Evolutionary conservation across 441 rosid species (phyloP).

Genomic region (Gossypium davidsonii): DNA sequence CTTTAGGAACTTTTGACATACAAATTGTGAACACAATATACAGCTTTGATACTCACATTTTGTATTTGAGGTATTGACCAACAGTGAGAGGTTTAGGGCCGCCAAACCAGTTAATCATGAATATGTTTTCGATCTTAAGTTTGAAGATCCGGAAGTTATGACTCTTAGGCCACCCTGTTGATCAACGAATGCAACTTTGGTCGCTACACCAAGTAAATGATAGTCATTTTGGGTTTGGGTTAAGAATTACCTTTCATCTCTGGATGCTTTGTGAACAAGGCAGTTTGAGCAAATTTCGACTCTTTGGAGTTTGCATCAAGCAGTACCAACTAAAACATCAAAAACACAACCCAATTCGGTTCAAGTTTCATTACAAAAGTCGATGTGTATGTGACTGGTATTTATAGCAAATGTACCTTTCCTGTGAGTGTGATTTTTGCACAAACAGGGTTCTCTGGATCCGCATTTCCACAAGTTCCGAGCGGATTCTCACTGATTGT

Average conservation of each 20-base stretch:
- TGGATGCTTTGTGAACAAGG: constrained; percentile 72
- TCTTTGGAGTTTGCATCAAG: constrained; percentile 43
- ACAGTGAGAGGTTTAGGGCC: constrained; percentile 77
- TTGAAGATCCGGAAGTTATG: constrained; percentile 71
- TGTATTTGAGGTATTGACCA: constrained; percentile 54
- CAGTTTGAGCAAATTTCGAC: constrained; percentile 46
- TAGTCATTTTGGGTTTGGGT: not conserved
- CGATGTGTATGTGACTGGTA: too few species aligned
- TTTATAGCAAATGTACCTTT: constrained; percentile 36
- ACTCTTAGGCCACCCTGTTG: constrained; percentile 70
- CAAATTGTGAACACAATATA: not conserved
- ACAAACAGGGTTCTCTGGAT: constrained; percentile 81
- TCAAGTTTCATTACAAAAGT: not conserved
- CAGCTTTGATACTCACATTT: constrained; percentile 38
- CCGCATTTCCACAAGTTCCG: constrained; percentile 78
- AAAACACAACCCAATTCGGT: not conserved
- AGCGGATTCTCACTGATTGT: constrained; percentile 76
- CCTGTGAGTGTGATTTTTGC: constrained; percentile 89
- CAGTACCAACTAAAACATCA: constrained; percentile 41
- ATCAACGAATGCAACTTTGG: constrained; percentile 1
- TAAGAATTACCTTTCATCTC: constrained; percentile 66
- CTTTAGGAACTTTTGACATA: too few species aligned
- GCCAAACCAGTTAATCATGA: constrained; percentile 83
- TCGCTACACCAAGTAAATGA: not conserved
- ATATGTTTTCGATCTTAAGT: constrained; percentile 59